Base-by-base conservation (phyloP, 1,284 basidiomycete genomes). In the Moesziomyces sp. region DNA sequence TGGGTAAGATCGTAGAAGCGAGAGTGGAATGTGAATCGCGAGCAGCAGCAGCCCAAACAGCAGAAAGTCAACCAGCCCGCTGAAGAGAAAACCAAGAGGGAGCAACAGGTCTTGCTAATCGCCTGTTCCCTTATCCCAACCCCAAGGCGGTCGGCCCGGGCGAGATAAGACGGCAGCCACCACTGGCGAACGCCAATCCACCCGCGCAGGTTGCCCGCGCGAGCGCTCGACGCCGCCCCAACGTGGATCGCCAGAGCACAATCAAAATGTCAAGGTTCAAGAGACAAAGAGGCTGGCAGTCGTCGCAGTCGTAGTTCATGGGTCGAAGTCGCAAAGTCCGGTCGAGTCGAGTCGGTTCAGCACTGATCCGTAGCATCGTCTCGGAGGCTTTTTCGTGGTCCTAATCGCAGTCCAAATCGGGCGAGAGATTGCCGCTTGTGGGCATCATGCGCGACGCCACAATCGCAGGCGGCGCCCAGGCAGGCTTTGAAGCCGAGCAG, bases 221-320 rank as follows among this genome's bases (percentile, higher is more conserved):
- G 24, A 30, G 14, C 42, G 8, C 5, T 14, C 26, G 4, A 10
- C 26, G 7, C 23, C 23, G 34, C 46, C 46, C 71, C 65, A 74
- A 48, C 65, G 65, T 57, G 56, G 71, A 51, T 65, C 66, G 71
- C 71, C 71, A 74, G 62, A 66, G 62, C 65, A 58, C 65, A 58
- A 45, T 42, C 35, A 38, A 28, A 45, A 47, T 52, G 26, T 21
- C 38, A 40, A 34, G 14, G 38, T 40, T 40, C 38, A 40, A 40
- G 16, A 14, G 30, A 28, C 28, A 28, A 9, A 28, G 21, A 21
- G 26, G 30, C 30, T 34, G 11, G 38, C 5, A 28, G 26, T 40
- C 38, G 38, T 40, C 16, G 14, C 38, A 18, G 38, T 18, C 38
- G 38, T 35, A 1, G 26, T 40, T 40, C 38, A 40, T 16, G 38